A percentile compares a stretch with the other conserved stretches of the same genome.
Conservation (phyloP, 2,329 filamentous ascomycete species). For the Botryotinia calthae region DNA sequence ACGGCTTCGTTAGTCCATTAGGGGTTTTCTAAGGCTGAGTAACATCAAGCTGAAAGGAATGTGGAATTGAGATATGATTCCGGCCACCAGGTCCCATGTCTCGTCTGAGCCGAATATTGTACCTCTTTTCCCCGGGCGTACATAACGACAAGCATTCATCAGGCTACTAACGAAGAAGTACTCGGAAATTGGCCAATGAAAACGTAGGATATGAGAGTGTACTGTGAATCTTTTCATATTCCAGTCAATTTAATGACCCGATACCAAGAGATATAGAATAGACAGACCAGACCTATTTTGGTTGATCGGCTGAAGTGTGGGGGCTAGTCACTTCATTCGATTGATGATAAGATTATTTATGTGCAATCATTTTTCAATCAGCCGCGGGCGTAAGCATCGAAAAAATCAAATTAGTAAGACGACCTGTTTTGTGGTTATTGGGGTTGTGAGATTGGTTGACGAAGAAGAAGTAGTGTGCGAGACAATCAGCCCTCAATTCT, state of each 20-base stretch:
- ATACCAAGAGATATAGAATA: not conserved
- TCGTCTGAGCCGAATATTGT: constrained; percentile 9
- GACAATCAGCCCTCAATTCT: constrained; percentile 10
- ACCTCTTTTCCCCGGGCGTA: not conserved
- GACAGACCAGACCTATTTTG: not conserved
- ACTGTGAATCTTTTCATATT: not conserved
- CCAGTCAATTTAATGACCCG: not conserved
- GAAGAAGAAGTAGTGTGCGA: not conserved
- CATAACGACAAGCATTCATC: constrained; percentile 16
- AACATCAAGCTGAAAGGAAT: constrained; percentile 20
- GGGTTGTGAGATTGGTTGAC: not conserved
- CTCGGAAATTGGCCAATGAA: constrained; percentile 17
- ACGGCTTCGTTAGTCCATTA: constrained; percentile 6
- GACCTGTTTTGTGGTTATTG: not conserved
- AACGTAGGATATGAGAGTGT: not conserved
- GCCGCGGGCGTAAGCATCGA: not conserved
- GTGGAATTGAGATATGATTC: constrained; percentile 10
- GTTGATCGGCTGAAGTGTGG: not conserved
- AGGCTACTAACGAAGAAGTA: constrained; percentile 6
- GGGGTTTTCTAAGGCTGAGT: constrained; percentile 14
- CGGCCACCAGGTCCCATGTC: constrained; percentile 11
- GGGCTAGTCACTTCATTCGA: not conserved
- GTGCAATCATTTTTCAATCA: not conserved
- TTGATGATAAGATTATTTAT: not conserved
- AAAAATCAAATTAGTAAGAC: constrained; percentile 3